A percentile compares a stretch with the other conserved stretches of the same genome.
Conservation (phyloP, 192 early-diverging fungal species). For the Entophlyctis luteolus region DNA sequence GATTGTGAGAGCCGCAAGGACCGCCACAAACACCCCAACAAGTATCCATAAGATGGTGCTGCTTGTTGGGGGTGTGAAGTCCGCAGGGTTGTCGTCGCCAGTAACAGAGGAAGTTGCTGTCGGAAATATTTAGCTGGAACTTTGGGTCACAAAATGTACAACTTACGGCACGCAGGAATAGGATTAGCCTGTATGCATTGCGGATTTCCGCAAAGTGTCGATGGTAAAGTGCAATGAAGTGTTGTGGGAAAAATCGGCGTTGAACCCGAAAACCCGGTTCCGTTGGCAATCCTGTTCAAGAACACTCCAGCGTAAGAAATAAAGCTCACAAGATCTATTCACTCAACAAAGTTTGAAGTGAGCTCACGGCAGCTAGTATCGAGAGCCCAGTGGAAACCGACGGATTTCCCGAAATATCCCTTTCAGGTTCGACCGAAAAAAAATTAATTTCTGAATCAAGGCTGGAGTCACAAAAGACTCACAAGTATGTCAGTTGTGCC, state of each 20-base stretch:
- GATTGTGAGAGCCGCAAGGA: neutral
- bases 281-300: neutral
- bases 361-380: neutral
- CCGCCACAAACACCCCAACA: constrained; percentile 13
- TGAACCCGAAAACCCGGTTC: constrained; percentile 7
- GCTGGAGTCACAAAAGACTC: neutral
- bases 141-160: neutral
- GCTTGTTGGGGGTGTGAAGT: constrained; percentile 4
- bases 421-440: neutral
- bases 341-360: constrained; percentile 9
- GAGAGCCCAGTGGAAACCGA: neutral
- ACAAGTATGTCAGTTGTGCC: neutral
- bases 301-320: neutral
- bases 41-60: constrained; percentile 12
- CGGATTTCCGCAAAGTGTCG: constrained; percentile 3
- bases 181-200: neutral
- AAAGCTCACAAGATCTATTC: neutral
- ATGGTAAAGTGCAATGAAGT: neutral
- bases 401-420: constrained; percentile 11
- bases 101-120: neutral
- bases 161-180: constrained; percentile 7
- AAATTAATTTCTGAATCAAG: neutral
- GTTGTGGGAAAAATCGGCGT: neutral
- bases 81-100: constrained; percentile 23
- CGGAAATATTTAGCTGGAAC: neutral